A percentile compares a stretch with the other conserved stretches of the same genome.
Conservation (phyloP, 2,329 filamentous ascomycete genomes). For the Leptographium radiaticola region DNA sequence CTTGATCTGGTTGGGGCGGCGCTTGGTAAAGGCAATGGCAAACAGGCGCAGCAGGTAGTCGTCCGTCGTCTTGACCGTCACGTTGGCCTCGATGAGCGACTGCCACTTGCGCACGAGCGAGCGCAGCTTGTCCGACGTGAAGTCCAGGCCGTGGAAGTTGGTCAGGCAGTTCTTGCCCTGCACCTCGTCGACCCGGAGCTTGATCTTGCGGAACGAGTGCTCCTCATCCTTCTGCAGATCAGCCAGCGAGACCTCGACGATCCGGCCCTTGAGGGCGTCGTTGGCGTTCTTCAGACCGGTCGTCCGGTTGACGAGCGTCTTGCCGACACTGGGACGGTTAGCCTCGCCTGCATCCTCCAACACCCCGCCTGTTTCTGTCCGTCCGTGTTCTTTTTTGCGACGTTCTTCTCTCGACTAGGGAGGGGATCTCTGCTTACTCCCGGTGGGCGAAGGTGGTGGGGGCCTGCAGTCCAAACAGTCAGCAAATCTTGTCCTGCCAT, state of each 20-base stretch:
- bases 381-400: slow-evolving; percentile 5
- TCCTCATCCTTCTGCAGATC: slow-evolving; percentile 99
- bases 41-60: slow-evolving; percentile 99
- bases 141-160: slow-evolving; percentile 99
- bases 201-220: slow-evolving; percentile 98
- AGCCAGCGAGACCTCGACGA: slow-evolving; percentile 97
- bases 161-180: slow-evolving; percentile 99
- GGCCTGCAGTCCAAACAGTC: slow-evolving; percentile 39
- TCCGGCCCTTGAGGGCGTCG: slow-evolving; percentile 95
- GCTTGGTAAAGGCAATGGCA: slow-evolving; percentile 98
- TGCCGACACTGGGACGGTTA: slow-evolving; percentile 63
- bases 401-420: background rate
- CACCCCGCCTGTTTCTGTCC: slow-evolving; percentile 6
- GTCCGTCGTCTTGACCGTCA: slow-evolving; percentile 99
- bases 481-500: background rate
- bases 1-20: slow-evolving; percentile 98
- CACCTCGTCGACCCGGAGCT: slow-evolving; percentile 95
- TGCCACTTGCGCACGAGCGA: slow-evolving; percentile 99
- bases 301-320: slow-evolving; percentile 98
- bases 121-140: slow-evolving; percentile 99
- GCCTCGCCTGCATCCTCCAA: slow-evolving; percentile 9
- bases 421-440: slow-evolving; percentile 58
- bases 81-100: slow-evolving; percentile 97
- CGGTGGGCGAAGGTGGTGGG: slow-evolving; percentile 89
- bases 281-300: slow-evolving; percentile 99